A percentile compares a stretch with the other conserved stretches of the same genome.
phyloP scores from a whole-genome alignment of 345 rosid genomes.

The Citrus sinensis region DVS_A1.0 CM039162.1:26127501-26128000 shows the following conservation, averaged over 20 bases:
- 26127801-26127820: neutral
- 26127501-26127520: slow-evolving; percentile 74
- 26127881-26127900: slow-evolving; percentile 68
- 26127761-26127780: neutral
- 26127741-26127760: neutral
- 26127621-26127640: slow-evolving; percentile 66
- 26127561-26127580: slow-evolving; percentile 14
- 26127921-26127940: slow-evolving; percentile 27
- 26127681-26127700: neutral
- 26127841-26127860: slow-evolving; percentile 95
- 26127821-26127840: slow-evolving; percentile 1
- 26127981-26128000: neutral
- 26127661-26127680: slow-evolving; percentile 57
- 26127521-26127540: slow-evolving; percentile 49
- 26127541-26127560: slow-evolving; percentile 10
- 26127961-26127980: neutral
- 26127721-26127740: neutral
- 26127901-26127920: slow-evolving; percentile 81
- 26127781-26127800: neutral
- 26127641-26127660: slow-evolving; percentile 55
- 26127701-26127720: neutral
- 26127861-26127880: slow-evolving; percentile 90
- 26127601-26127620: slow-evolving; percentile 59
- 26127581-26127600: slow-evolving; percentile 47
- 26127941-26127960: slow-evolving; percentile 6